A percentile compares a stretch with the other conserved stretches of the same genome.
These are phyloP conservation scores for Alternaria arbusti DNA, from an alignment of 2,329 filamentous ascomycete genomes.

Conservation along the genomic window DNA sequence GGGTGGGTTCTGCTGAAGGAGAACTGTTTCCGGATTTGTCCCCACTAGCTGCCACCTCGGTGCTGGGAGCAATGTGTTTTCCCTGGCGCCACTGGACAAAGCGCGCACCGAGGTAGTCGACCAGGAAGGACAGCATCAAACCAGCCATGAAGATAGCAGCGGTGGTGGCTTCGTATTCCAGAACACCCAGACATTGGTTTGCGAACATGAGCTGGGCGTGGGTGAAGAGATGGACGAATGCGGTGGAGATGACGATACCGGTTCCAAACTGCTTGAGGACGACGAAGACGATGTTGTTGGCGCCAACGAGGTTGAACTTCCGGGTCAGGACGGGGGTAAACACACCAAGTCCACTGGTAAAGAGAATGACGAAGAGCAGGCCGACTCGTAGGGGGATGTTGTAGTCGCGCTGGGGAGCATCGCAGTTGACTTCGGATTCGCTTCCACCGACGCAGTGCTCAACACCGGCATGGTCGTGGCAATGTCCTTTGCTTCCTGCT, in stretches of 20 bases:
- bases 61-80: constrained; percentile 20
- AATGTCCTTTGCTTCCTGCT: constrained; percentile 46
- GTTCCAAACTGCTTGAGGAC: constrained; percentile 76
- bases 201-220: constrained; percentile 76
- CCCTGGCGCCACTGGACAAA: constrained; percentile 54
- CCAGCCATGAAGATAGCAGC: constrained; percentile 77
- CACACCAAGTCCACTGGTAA: constrained; percentile 72
- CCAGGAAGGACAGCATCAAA: constrained; percentile 72
- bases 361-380: constrained; percentile 73
- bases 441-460: constrained; percentile 67
- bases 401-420: constrained; percentile 62
- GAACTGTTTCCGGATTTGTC: constrained; percentile 21
- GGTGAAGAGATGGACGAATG: constrained; percentile 74
- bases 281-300: constrained; percentile 61
- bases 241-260: constrained; percentile 74
- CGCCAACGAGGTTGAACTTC: constrained; percentile 61
- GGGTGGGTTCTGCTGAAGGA: constrained; percentile 14
- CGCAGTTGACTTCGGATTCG: constrained; percentile 56
- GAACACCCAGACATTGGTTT: constrained; percentile 70
- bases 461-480: constrained; percentile 77
- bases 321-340: constrained; percentile 71
- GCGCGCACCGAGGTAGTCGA: constrained; percentile 71
- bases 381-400: constrained; percentile 73
- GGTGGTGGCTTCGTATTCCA: constrained; percentile 72
- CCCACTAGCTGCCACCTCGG: constrained; percentile 18